These are phyloP conservation scores for Xerocomellus chrysenteron DNA, from an alignment of 768 basidiomycete genomes.

Conservation along the genomic window DNA sequence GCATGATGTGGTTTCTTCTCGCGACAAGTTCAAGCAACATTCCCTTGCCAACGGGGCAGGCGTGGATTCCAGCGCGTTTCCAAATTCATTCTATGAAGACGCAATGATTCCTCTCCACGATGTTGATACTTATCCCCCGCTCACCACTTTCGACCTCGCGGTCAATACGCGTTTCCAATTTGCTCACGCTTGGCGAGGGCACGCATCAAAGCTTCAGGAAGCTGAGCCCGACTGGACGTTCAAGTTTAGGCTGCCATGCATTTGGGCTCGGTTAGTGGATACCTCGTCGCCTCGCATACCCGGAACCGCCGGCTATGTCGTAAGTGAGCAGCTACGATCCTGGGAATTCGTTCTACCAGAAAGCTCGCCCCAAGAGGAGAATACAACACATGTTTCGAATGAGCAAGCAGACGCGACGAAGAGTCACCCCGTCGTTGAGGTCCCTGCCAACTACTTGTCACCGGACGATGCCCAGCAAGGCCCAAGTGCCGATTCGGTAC, in stretches of 20 bases:
- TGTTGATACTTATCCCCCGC: conserved; percentile 16
- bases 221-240: conserved; percentile 5
- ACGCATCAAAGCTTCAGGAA: conserved; percentile 11
- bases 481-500: neutral
- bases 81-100: conserved; percentile 13
- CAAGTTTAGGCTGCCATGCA: neutral
- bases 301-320: conserved; percentile 9
- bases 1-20: neutral
- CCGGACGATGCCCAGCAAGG: neutral
- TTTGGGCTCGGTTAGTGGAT: conserved; percentile 1
- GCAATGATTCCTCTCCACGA: conserved; percentile 15
- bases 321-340: conserved; percentile 4
- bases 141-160: conserved; percentile 14
- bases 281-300: conserved; percentile 1
- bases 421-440: neutral
- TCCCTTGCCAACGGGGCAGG: neutral
- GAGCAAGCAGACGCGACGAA: neutral
- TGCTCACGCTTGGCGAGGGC: conserved; percentile 17
- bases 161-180: conserved; percentile 28
- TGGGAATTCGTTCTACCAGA: conserved; percentile 17
- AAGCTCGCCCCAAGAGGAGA: neutral
- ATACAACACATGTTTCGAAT: neutral
- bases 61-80: neutral
- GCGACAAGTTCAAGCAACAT: neutral
- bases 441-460: neutral